These are phyloP conservation scores for Sugiyamaella lignohabitans DNA, from an alignment of 805 yeast genomes.

Conservation along the genomic window DNA sequence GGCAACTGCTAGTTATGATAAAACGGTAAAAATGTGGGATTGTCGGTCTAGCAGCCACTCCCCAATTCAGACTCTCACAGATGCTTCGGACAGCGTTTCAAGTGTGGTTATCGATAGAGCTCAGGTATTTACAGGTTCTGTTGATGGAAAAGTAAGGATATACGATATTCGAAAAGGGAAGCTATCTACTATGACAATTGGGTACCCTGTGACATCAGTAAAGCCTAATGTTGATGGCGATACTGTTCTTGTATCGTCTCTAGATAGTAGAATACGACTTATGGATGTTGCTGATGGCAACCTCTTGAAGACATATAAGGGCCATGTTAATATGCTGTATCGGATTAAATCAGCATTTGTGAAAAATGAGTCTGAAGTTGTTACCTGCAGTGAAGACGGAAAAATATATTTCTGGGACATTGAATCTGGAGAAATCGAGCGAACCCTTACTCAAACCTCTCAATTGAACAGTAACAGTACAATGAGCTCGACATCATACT, in stretches of 20 bases:
- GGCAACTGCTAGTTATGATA: conserved; percentile 30
- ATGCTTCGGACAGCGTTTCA: conserved; percentile 32
- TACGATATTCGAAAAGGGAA: conserved; percentile 31
- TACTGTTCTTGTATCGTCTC: conserved; percentile 22
- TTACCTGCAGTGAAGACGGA: conserved; percentile 30
- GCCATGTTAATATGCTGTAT: conserved; percentile 23
- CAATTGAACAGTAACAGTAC: background rate
- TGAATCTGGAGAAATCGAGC: conserved; percentile 16
- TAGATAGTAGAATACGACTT: conserved; percentile 25
- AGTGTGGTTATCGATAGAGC: conserved; percentile 18
- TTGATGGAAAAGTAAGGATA: conserved; percentile 28
- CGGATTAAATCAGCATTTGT: conserved; percentile 24
- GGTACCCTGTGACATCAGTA: conserved; percentile 27
- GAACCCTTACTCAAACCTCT: conserved; percentile 2
- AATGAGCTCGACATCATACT: conserved; percentile 3
- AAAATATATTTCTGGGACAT: conserved; percentile 26
- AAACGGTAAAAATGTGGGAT: conserved; percentile 32
- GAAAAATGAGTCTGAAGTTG: conserved; percentile 18
- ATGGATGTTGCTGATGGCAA: conserved; percentile 24
- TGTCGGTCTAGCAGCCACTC: conserved; percentile 17
- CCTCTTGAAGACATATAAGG: conserved; percentile 23
- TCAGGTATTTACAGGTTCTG: conserved; percentile 28
- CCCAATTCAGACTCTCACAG: conserved; percentile 34
- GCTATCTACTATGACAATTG: conserved; percentile 22
- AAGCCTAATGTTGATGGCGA: conserved; percentile 12